A percentile compares a stretch with the other conserved stretches of the same genome.
Conservation (phyloP, 108 stramenopile genomes). For the Fragilariopsis cylindrus region DNA sequence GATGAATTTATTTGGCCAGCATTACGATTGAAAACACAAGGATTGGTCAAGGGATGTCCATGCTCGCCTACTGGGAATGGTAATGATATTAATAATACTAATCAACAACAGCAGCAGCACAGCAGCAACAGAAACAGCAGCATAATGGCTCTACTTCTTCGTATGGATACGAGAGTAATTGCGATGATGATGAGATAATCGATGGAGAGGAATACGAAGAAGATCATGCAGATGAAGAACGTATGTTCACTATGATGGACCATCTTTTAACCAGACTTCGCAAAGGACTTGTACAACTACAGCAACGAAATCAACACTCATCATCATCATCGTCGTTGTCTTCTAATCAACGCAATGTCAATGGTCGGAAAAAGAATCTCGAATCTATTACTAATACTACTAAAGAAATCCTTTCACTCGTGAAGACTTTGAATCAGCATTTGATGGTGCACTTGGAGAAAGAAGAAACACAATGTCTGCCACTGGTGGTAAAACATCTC, state of each 20-base stretch:
- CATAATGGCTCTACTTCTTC: background rate
- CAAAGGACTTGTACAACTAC: conserved; percentile 35
- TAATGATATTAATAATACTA: background rate
- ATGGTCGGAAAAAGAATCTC: conserved; percentile 11
- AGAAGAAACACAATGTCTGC: conserved; percentile 90
- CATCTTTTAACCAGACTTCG: conserved; percentile 58
- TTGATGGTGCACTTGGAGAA: conserved; percentile 82
- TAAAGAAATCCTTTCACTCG: conserved; percentile 51
- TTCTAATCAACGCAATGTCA: background rate
- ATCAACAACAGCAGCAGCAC: background rate
- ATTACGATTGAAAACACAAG: conserved; percentile 14
- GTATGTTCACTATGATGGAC: conserved; percentile 85
- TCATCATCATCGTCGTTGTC: background rate
- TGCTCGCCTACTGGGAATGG: background rate
- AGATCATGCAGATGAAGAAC: conserved; percentile 90
- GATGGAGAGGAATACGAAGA: conserved; percentile 92
- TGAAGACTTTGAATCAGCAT: conserved; percentile 57
- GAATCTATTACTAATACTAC: conserved; percentile 47
- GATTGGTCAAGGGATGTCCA: background rate
- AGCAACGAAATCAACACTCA: conserved; percentile 10
- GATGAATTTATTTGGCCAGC: conserved; percentile 97
- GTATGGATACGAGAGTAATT: background rate
- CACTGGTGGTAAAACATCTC: conserved; percentile 80
- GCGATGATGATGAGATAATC: conserved; percentile 42
- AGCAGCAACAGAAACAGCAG: too few relatives aligned